Percentiles rank a stretch among this genome's conserved stretches.
phyloP scores from a whole-genome alignment of 306 rosid genomes.

The Herpetospermum pedunculosum region DNA sequence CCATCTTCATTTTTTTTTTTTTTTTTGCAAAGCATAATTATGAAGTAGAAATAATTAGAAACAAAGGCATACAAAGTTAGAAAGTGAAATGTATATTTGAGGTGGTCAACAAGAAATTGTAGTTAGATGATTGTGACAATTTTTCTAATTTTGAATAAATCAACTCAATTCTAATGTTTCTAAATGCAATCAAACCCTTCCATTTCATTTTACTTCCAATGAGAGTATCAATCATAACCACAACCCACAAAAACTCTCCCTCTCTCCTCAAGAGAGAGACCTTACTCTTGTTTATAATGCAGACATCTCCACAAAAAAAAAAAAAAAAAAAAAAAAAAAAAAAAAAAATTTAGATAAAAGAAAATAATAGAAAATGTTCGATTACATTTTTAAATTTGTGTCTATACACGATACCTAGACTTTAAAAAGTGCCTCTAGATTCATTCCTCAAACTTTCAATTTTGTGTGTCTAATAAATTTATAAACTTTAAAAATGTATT shows the following conservation, averaged over 20 bases:
- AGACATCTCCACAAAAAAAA: background rate
- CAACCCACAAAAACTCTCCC: background rate
- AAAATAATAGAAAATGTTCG: no score
- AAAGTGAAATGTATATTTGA: background rate
- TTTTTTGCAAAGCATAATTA: background rate
- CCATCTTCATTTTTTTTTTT: background rate
- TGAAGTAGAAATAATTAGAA: background rate
- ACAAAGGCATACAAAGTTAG: background rate
- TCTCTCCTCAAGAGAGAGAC: background rate
- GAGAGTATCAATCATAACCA: background rate
- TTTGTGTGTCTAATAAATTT: no score
- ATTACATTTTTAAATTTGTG: no score
- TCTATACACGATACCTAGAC: no score
- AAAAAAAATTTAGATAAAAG: no score
- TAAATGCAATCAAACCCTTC: background rate
- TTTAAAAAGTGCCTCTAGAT: no score
- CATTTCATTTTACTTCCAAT: conserved; percentile 1
- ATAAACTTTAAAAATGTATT: no score
- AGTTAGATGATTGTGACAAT: conserved; percentile 15
- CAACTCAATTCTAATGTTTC: background rate
- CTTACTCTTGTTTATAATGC: background rate
- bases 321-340: background rate
- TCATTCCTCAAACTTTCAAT: no score
- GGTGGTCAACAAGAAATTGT: conserved; percentile 18
- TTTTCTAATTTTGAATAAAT: background rate